Conservation (phyloP, 2,329 filamentous ascomycete genomes). For the Orbilia blumenaviensis region DNA sequence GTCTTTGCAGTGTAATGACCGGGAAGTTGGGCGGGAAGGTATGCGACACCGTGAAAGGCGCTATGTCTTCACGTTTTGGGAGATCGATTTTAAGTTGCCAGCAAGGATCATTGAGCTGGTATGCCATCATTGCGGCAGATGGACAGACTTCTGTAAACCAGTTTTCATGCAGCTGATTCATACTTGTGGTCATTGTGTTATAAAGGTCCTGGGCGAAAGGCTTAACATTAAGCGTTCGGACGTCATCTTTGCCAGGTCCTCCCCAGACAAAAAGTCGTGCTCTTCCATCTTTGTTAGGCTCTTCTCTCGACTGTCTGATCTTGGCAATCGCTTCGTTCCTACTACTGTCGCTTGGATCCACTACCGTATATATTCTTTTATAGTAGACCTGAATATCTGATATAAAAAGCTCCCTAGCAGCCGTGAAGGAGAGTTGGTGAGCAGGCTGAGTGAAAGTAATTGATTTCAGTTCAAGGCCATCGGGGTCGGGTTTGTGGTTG, state of each 20-base stretch:
- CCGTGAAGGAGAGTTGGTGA: conserved; percentile 61
- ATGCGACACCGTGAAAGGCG: conserved; percentile 12
- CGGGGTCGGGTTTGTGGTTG: conserved; percentile 58
- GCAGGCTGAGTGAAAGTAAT: conserved; percentile 60
- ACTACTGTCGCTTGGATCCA: neutral
- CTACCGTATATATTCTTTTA: conserved; percentile 57
- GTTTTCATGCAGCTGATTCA: neutral
- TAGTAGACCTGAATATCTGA: conserved; percentile 54
- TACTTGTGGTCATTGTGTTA: neutral
- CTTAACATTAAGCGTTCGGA: conserved; percentile 8
- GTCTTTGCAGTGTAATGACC: neutral
- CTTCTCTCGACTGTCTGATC: conserved; percentile 1
- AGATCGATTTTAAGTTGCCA: conserved; percentile 8
- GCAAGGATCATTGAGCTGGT: conserved; percentile 11
- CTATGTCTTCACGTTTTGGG: neutral
- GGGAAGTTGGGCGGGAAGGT: neutral
- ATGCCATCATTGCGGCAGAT: conserved; percentile 13
- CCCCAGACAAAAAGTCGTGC: conserved; percentile 17
- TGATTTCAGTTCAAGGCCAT: conserved; percentile 56
- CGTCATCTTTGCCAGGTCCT: neutral
- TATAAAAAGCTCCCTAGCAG: conserved; percentile 52
- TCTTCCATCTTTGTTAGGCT: neutral
- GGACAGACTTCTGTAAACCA: conserved; percentile 19
- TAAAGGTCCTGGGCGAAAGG: conserved; percentile 12
- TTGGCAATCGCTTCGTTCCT: conserved; percentile 16